Base-by-base conservation (phyloP, 345 rosid genomes). In the Salix udensis region DNA sequence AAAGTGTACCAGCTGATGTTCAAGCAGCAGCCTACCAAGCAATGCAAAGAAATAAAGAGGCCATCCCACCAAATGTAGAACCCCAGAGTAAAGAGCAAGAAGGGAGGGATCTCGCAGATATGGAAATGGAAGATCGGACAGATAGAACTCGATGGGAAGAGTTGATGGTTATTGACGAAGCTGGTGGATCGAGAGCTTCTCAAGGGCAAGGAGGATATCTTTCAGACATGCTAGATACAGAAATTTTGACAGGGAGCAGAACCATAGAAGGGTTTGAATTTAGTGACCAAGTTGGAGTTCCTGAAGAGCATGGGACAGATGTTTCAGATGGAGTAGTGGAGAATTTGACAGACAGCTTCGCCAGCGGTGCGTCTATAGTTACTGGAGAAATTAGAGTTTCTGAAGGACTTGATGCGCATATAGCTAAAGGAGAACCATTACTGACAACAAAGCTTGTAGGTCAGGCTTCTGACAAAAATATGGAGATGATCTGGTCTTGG, bases 401-500 rank as follows among this genome's bases (percentile, higher is more conserved):
- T 10, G 42, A 37, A 8, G 73, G 2, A 2, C 19, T 28, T 48
- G 42, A 70, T 10, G 62, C 14, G 11, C 30, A 9, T 31, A 26
- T 12, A 15, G 16, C 26, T 61, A 10, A 21, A 34, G 39, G 9
- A 7, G n/a, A 37, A 2, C 7, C n/a, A 26, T 58, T 76, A 3
- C 44, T 52, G 28, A 10, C 55, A 11, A 24, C 67, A 23, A 13
- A 16, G 23, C 9, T 76, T 16, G 73, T 39, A 37, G 68, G 78
- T 5, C 53, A 19, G n/a, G 34, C 18, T 2, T 39, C 44, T 5
- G 70, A 76, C 68, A 53, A 15, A 36, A 71, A 42, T 21, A 11
- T 12, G 67, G 4, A 50, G 37, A 48, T 39, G 53, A 74, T 80
- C 8, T 68, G 48, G 80, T 72, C 21, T 8, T 61, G 72, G 50